Evolutionary conservation across 306 rosid species (phyloP).

Genomic region (Rubus idaeus): DNA sequence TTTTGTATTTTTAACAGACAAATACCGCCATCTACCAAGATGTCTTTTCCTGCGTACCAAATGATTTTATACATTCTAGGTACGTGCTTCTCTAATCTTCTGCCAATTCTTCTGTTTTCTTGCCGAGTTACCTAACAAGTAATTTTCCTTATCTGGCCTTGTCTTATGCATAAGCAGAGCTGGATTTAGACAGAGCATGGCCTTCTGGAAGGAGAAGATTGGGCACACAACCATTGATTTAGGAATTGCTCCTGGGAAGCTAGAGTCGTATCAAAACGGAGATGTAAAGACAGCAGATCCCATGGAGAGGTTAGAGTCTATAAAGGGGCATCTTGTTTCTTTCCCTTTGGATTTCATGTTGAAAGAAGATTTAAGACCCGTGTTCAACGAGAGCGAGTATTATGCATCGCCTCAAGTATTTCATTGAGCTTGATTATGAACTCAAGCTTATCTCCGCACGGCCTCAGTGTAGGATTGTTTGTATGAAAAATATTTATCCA

Average conservation of each 20-base stretch:
- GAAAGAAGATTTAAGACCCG: conserved; percentile 92
- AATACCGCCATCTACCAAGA: conserved; percentile 87
- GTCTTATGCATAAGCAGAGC: conserved; percentile 40
- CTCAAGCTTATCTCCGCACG: neutral
- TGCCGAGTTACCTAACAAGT: conserved; percentile 33
- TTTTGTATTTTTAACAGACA: conserved; percentile 47
- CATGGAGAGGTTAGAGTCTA: conserved; percentile 58
- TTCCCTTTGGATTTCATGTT: conserved; percentile 89
- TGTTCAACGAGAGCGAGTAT: conserved; percentile 88
- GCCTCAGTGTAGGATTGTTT: neutral
- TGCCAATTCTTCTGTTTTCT: neutral
- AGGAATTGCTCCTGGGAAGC: conserved; percentile 74
- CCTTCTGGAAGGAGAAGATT: conserved; percentile 65
- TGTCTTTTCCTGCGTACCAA: conserved; percentile 87
- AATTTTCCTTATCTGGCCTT: neutral
- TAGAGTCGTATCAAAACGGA: conserved; percentile 64
- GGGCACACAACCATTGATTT: conserved; percentile 87
- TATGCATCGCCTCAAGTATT: conserved; percentile 87
- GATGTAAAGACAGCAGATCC: conserved; percentile 52
- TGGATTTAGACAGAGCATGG: conserved; percentile 72
- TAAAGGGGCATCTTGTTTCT: conserved; percentile 89
- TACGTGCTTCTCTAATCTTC: conserved; percentile 22
- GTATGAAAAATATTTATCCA: neutral
- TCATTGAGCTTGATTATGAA: conserved; percentile 37
- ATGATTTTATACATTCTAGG: conserved; percentile 87